Conservation (phyloP, 345 rosid species). For the Limnanthes douglasii region DNA sequence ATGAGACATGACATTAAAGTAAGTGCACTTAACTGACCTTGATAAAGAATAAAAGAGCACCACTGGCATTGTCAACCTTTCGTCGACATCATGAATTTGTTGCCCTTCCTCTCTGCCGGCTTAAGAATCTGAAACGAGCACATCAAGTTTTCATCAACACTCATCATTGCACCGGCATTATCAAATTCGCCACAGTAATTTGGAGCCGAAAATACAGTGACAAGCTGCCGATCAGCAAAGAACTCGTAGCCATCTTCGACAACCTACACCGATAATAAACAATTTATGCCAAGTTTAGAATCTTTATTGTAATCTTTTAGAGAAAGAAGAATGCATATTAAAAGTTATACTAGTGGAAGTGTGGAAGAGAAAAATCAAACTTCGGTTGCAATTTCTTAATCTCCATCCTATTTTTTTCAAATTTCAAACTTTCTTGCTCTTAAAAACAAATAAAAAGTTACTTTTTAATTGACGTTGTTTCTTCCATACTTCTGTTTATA, state of each 20-base stretch:
- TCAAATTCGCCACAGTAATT: conserved; percentile 96
- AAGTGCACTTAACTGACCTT: no score
- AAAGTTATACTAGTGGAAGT: no score
- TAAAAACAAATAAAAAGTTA: no score
- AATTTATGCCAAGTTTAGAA: not conserved
- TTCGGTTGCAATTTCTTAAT: not conserved
- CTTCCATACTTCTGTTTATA: no score
- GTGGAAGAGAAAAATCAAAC: not conserved
- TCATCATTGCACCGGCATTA: conserved; percentile 99
- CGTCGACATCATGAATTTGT: conserved; percentile 45
- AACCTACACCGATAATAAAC: conserved; percentile 28
- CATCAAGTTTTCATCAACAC: conserved; percentile 69
- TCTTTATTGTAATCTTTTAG: not conserved
- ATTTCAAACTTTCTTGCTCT: no score
- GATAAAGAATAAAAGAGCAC: no score
- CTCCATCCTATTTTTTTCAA: no score
- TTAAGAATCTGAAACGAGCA: conserved; percentile 96
- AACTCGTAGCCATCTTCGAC: conserved; percentile 98
- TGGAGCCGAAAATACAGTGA: conserved; percentile 90
- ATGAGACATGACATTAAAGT: no score
- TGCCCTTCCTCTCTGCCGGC: conserved; percentile 73
- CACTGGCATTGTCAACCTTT: conserved; percentile 37
- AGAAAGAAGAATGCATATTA: not conserved
- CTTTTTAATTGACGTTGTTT: no score
- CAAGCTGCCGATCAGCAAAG: conserved; percentile 89